Evolutionary conservation across 768 basidiomycete genomes (phyloP), one percentile per base, ranked within the genome.

Genomic region (Phaeolepiota aurea): DNA sequence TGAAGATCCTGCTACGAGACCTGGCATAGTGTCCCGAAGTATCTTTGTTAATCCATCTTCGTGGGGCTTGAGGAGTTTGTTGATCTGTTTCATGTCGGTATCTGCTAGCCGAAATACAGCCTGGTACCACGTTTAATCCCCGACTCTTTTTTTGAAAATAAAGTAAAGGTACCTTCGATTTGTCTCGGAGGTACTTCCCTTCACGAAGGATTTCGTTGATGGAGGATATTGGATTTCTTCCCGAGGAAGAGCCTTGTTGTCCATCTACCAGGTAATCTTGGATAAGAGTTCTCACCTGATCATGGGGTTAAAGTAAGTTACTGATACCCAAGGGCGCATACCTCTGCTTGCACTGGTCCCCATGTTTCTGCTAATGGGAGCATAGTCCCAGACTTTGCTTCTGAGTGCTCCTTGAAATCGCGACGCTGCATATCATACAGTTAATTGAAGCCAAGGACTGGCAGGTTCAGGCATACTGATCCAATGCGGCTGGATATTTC

Each of bases 251-350:
- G 5, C 85, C 84, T 61, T 81, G 81, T 46, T 89, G 84, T 48
- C 94, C 92, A 59, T 92, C 88, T n/a, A 82, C 84, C 2, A 99
- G 68, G 63, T 97, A 97, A 59, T 92, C 89, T 42, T 79, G 74
- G 30, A 97, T 74, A 3, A 98, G 60, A 3, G 75, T 81, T 44
- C 85, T 81, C 32, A 98, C 77, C 93, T 97, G 46, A 2, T 28
- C 30, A 40, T 23, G 20, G 39, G 45, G 38, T 49, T 18, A 14
- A 45, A 35, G 15, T 14, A 20, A 11, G 40, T 15, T 21, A 34
- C 13, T 9, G 37, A 10, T 9, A 23, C 32, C 21, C 13, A 14
- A 30, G 4, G 12, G 37, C 31, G 31, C 12, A n/a, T 33, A 94
- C 93, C 77, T 98, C 94, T 9, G 78, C 71, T 53, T 97, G 90